Evolutionary conservation across 495 filamentous ascomycete species (phyloP), one percentile per base, ranked within the genome.

Genomic region (Hypoxylon fuscum): DNA sequence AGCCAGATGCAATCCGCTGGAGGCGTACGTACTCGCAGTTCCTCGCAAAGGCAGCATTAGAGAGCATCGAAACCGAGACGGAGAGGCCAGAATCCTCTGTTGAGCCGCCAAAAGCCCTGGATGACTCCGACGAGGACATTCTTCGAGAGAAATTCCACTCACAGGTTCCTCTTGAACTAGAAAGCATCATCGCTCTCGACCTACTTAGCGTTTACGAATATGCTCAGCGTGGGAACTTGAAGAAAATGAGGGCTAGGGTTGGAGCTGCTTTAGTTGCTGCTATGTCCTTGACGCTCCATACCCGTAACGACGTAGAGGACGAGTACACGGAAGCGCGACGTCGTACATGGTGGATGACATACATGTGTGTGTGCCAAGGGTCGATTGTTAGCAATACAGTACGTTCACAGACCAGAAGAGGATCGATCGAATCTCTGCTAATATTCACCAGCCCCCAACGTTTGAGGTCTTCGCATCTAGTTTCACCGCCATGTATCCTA

Each of bases 271-370:
- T 86, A 55, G 76, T 80, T 14, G 72, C 82, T 44, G 84, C 84
- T 15, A 72, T 84, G 68, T 78, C 81, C 42, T 74, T 84, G 55
- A 77, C 72, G 20, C 75, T 87, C 7, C 81, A 86, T 73, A 68
- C 72, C 1, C 68, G 74, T 29, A 73, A 68, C n/a, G 74, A 79
- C 5, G 76, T 79, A 18, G 76, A 83, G 59, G 79, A 80, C 37
- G 77, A 74, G 40, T 79, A 70, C 51, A 55, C 77, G 2, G 85
- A 87, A 62, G 82, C 82, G 42, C 78, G 79, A 63, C 73, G 81
- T 27, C 77, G 84, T 62, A 77, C 79, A 41, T 87, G 85, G 85
- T 87, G 85, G 85, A 86, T 86, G 84, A 87, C 83, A 49, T 86
- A 85, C 61, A 82, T 85, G 31, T 83, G 77, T 68, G 82, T 84